Percentiles rank a stretch among this genome's conserved stretches.
phyloP scores from a whole-genome alignment of 306 rosid species.

The Mucuna pruriens region DNA sequence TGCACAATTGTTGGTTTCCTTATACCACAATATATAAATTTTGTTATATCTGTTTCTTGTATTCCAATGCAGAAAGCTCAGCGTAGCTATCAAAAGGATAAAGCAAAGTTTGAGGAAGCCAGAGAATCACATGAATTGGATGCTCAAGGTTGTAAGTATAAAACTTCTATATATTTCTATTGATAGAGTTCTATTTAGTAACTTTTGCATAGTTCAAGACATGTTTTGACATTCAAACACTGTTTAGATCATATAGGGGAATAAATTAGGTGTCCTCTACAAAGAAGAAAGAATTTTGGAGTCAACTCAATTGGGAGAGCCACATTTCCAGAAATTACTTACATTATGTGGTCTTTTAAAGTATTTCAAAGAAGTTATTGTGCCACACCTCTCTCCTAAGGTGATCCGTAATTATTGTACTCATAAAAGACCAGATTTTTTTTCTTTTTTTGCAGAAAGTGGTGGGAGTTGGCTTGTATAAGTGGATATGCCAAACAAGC shows the following conservation, averaged over 20 bases:
- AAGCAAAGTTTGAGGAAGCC: constrained; percentile 61
- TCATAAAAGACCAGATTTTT: neutral
- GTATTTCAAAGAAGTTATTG: constrained; percentile 17
- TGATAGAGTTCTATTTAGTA: constrained; percentile 12
- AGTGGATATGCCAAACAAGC: neutral
- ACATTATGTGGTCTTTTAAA: neutral
- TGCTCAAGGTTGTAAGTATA: constrained; percentile 65
- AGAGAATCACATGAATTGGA: constrained; percentile 72
- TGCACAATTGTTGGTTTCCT: neutral
- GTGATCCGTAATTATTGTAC: constrained; percentile 6
- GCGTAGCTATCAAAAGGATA: constrained; percentile 91
- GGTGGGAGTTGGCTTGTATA: neutral
- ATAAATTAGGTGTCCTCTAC: neutral
- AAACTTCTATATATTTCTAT: constrained; percentile 5
- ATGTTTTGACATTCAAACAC: constrained; percentile 7
- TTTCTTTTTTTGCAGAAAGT: neutral
- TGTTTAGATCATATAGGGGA: constrained; percentile 10
- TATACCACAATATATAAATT: too few species aligned
- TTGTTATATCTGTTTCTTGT: constrained; percentile 16
- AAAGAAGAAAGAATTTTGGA: neutral
- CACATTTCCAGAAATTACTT: constrained; percentile 22
- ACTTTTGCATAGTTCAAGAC: constrained; percentile 21
- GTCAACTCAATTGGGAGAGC: constrained; percentile 3
- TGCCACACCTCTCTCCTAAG: constrained; percentile 2
- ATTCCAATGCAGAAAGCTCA: constrained; percentile 77